Conservation (phyloP, 495 filamentous ascomycete genomes). For the Xylaria curta region DNA sequence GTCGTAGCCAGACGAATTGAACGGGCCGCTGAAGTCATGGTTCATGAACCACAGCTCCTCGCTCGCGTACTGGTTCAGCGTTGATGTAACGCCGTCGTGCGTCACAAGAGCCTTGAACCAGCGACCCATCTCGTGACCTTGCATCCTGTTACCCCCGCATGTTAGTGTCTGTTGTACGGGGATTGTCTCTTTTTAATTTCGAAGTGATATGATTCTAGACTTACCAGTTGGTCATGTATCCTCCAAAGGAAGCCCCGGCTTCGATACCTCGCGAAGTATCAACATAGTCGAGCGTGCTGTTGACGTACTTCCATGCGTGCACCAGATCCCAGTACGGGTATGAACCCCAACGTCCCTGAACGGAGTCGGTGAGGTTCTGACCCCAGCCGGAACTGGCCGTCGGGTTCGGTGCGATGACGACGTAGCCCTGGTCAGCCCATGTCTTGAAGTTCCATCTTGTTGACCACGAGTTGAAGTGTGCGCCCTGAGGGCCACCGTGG, state of each 20-base stretch:
- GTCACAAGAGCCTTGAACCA: slow-evolving; percentile 78
- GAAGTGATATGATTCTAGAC: neutral
- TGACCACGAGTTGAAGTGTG: slow-evolving; percentile 63
- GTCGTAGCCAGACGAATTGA: slow-evolving; percentile 65
- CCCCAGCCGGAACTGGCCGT: slow-evolving; percentile 76
- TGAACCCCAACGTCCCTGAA: slow-evolving; percentile 65
- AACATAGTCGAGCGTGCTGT: slow-evolving; percentile 62
- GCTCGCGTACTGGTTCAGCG: slow-evolving; percentile 64
- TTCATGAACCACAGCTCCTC: slow-evolving; percentile 74
- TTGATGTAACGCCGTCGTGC: slow-evolving; percentile 76
- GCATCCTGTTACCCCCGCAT: slow-evolving; percentile 50
- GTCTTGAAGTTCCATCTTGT: slow-evolving; percentile 78
- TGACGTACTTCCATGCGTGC: slow-evolving; percentile 68
- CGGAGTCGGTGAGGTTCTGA: slow-evolving; percentile 70
- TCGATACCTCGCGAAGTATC: slow-evolving; percentile 70
- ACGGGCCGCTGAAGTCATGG: slow-evolving; percentile 42
- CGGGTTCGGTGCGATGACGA: slow-evolving; percentile 74
- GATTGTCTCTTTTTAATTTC: neutral
- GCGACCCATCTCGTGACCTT: slow-evolving; percentile 61
- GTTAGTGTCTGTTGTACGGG: slow-evolving; percentile 1
- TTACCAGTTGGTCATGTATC: slow-evolving; percentile 62
- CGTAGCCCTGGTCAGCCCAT: slow-evolving; percentile 77
- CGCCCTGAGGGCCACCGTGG: slow-evolving; percentile 77
- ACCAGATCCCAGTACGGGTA: slow-evolving; percentile 55
- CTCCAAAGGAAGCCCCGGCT: slow-evolving; percentile 72